phyloP scores from a whole-genome alignment of 768 basidiomycete species.

The Clitopilus hobsonii region DNA sequence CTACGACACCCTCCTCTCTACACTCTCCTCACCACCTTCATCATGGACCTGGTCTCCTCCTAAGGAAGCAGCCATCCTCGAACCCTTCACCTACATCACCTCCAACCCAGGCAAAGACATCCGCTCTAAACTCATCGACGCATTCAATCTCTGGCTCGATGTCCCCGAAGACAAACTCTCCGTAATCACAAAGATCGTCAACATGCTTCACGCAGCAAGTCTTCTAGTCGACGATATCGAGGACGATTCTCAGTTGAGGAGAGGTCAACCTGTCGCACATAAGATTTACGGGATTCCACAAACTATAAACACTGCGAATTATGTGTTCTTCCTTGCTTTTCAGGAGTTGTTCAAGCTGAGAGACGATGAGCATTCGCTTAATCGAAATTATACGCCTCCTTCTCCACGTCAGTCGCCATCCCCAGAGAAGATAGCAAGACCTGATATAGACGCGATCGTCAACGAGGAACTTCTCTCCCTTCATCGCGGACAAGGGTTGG shows the following conservation, averaged over 20 bases:
- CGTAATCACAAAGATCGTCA: slow-evolving; percentile 77
- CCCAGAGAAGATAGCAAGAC: no score
- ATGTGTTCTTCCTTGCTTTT: slow-evolving; percentile 93
- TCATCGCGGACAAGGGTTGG: slow-evolving; percentile 93
- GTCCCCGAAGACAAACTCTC: slow-evolving; percentile 70
- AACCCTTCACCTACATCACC: slow-evolving; percentile 83
- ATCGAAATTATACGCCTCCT: slow-evolving; percentile 19
- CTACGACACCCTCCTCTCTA: slow-evolving; percentile 38
- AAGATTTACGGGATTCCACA: slow-evolving; percentile 96
- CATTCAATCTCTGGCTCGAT: slow-evolving; percentile 90
- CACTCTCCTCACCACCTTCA: no score
- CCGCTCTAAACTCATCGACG: slow-evolving; percentile 79
- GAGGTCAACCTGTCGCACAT: slow-evolving; percentile 89
- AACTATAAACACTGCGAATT: slow-evolving; percentile 96
- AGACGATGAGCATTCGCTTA: slow-evolving; percentile 12
- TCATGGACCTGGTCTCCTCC: slow-evolving; percentile 30
- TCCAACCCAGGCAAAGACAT: slow-evolving; percentile 92
- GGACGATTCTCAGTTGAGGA: slow-evolving; percentile 80
- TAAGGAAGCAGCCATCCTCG: slow-evolving; percentile 52
- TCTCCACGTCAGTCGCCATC: background rate
- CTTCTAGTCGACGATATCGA: slow-evolving; percentile 96
- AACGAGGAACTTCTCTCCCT: slow-evolving; percentile 71
- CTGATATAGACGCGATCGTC: background rate
- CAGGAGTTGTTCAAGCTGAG: slow-evolving; percentile 72
- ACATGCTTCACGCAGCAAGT: slow-evolving; percentile 93